These are phyloP conservation scores for Coccomyxa sp. DNA, from an alignment of 139 green algal species.

Conservation along the genomic window DNA sequence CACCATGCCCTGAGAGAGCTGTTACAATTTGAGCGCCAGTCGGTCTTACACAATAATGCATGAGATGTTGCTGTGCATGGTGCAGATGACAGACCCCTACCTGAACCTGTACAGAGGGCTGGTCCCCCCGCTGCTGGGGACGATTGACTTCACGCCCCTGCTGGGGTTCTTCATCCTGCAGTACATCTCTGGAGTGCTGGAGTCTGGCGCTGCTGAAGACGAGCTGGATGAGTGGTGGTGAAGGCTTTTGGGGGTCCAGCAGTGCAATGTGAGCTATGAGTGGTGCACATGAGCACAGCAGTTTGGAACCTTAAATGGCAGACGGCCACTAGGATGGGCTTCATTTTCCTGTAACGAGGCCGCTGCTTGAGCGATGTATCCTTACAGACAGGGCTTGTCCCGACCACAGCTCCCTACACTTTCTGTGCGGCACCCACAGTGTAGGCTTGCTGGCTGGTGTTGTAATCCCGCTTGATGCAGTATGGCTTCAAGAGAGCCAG, in stretches of 20 bases:
- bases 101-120: slow-evolving; percentile 94
- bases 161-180: slow-evolving; percentile 98
- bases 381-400: too few species aligned
- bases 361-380: too few species aligned
- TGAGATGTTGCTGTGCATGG: not conserved
- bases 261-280: not conserved
- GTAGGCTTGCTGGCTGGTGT: too few species aligned
- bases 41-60: too few species aligned
- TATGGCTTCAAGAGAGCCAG: too few species aligned
- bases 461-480: too few species aligned
- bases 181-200: slow-evolving; percentile 38
- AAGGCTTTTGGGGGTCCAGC: not conserved
- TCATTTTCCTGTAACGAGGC: too few species aligned
- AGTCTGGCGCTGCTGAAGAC: slow-evolving; percentile 30
- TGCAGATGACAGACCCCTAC: slow-evolving; percentile 95
- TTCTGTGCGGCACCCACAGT: too few species aligned
- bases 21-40: too few species aligned
- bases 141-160: slow-evolving; percentile 96
- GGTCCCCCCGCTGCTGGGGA: slow-evolving; percentile 89
- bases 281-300: not conserved
- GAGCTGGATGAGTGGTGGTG: slow-evolving; percentile 3
- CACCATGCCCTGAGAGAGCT: not conserved
- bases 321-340: too few species aligned
- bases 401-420: too few species aligned
- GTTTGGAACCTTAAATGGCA: not conserved